Evolutionary conservation across 2,329 filamentous ascomycete genomes (phyloP), one percentile per base, ranked within the genome.

Genomic region (Zopfia rhizophila): DNA sequence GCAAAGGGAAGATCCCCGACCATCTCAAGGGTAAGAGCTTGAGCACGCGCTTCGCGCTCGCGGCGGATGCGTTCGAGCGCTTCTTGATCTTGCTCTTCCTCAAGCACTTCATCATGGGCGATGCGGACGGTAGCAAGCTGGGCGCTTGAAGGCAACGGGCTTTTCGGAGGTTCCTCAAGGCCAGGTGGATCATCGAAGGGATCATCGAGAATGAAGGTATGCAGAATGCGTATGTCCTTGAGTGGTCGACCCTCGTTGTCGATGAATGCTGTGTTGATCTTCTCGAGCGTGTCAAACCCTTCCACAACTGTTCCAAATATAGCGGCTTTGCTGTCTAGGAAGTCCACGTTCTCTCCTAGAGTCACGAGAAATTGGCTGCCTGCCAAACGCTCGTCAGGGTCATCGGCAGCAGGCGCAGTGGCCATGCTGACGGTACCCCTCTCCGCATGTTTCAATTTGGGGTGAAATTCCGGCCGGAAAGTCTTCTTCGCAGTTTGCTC

Each of bases 1-100:
- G 94, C 94, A 72, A 97, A 99, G 4, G 94, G 94, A 47, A 99
- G 78, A 70, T 99, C 94, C 30, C 94, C 94, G 74, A 99, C 94
- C 86, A 99, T 95, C 75, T 99, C 94, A 35, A 99, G 81, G 1
- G 93, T 97, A 63, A 99, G 77, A 1, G 94, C 94, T 72, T 97
- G 94, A 1, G 93, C 93, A 51, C 92, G 85, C 5, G 94, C 94
- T 71, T 99, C 94, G 19, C 91, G 84, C 69, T 97, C 91, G 51
- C 91, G 84, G 38, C 93, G 86, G 36, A 87, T 76, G 72, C 86
- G 89, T 69, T 97, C 93, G 58, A 86, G 79, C 16, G 87, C 81
- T 58, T 92, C 91, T 56, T 92, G 89, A 56, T 95, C 91, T 44
- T 88, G 85, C 45, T 93, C 83, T 45, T 88, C 86, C 33, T 90